Evolutionary conservation across 2,329 filamentous ascomycete species (phyloP).

Genomic region (Scytalidium sp.): DNA sequence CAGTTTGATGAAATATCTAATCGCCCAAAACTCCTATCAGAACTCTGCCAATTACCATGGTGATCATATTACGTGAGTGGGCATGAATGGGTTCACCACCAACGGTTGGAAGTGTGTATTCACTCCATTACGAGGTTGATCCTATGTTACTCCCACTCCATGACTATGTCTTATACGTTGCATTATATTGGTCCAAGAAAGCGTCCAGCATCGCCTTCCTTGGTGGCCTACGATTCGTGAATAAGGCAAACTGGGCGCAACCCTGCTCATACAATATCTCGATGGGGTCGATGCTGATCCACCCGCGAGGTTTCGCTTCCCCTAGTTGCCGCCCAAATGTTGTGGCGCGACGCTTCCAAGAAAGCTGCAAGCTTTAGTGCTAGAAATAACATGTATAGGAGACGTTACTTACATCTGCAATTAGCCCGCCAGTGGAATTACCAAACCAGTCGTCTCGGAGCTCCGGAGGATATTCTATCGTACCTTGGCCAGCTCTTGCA

Average conservation of each 20-base stretch:
- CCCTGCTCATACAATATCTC: slow-evolving; percentile 74
- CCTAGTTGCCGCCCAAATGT: background rate
- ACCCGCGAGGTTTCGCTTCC: slow-evolving; percentile 28
- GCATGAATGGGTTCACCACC: background rate
- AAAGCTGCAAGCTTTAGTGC: background rate
- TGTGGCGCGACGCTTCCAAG: background rate
- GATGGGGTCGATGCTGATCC: slow-evolving; percentile 71
- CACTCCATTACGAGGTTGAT: background rate
- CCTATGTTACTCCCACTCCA: background rate
- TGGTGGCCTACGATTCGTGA: slow-evolving; percentile 68
- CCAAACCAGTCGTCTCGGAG: background rate
- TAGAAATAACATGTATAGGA: background rate
- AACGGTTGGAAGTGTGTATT: background rate
- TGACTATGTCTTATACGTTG: background rate
- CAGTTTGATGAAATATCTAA: background rate
- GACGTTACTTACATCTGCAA: background rate
- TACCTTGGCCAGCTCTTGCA: background rate
- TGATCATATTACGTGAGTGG: background rate
- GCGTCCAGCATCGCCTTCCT: slow-evolving; percentile 55
- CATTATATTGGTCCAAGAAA: background rate
- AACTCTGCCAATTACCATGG: background rate
- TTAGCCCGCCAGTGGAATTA: background rate
- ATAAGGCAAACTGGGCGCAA: slow-evolving; percentile 75
- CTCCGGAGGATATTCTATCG: background rate
- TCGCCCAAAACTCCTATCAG: background rate